phyloP scores from a whole-genome alignment of 2,329 filamentous ascomycete species.

The Penicillium janthinellum region DNA sequence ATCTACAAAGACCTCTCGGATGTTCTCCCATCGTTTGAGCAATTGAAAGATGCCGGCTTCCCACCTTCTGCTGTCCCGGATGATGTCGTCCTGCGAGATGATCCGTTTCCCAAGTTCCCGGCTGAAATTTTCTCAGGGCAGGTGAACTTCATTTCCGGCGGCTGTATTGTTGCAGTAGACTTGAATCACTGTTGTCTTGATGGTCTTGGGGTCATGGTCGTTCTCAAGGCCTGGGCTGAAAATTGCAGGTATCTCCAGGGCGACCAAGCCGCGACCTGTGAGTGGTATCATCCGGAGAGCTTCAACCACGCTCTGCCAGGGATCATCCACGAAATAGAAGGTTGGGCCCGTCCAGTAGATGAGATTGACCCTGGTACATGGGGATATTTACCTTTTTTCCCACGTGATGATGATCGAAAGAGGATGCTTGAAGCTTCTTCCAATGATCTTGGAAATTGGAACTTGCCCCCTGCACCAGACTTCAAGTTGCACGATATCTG shows the following conservation, averaged over 20 bases:
- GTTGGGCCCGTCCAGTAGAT: conserved; percentile 7
- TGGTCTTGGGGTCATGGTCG: conserved; percentile 9
- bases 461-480: conserved; percentile 1
- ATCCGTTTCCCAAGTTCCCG: conserved; percentile 10
- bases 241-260: conserved; percentile 12
- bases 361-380: conserved; percentile 11
- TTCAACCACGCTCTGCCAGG: conserved; percentile 10
- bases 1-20: conserved; percentile 7
- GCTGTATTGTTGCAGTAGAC: conserved; percentile 12
- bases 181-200: conserved; percentile 12
- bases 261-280: conserved; percentile 6
- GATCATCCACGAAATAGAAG: conserved; percentile 10
- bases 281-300: conserved; percentile 8
- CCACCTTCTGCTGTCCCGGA: conserved; percentile 10
- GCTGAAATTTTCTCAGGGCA: conserved; percentile 10
- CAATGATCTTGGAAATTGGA: neutral
- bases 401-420: conserved; percentile 4
- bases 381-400: conserved; percentile 9
- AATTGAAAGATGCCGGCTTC: conserved; percentile 8
- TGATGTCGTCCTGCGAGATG: conserved; percentile 7
- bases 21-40: conserved; percentile 6
- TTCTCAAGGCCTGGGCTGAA: conserved; percentile 11
- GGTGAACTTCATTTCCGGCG: conserved; percentile 8
- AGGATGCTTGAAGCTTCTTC: neutral
- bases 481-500: conserved; percentile 7